Evolutionary conservation across 1,139 yeast species (phyloP), one percentile per base, ranked within the genome.

Genomic region (Hansenula sp.): DNA sequence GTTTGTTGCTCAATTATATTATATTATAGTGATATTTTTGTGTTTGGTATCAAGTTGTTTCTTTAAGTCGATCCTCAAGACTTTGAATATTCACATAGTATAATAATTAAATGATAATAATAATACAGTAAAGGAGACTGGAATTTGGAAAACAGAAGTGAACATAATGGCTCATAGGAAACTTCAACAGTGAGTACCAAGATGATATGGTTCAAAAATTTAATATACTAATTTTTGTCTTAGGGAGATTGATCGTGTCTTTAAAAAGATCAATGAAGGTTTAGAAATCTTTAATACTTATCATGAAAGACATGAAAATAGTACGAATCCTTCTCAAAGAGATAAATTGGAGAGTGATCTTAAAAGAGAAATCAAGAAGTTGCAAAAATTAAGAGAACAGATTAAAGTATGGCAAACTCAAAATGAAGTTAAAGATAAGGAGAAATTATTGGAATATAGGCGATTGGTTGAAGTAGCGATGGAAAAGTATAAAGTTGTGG

Each of bases 401-500:
- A 86, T 94, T 52, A 94, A 94, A 64, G 84, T 87, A 42, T 94
- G 98, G 98, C 69, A 90, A 59, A 79, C 94, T 36, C 94, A 94
- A 53, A 84, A 83, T 55, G 95, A 94, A 48, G 90, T 90, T 40
- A 90, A 94, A 62, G 94, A 92, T 57, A 95, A 89, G 66, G 84
- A 87, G 60, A 71, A 65, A 35, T 66, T 94, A 45, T 74, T 79
- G 48, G 97, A 90, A 46, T 86, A 89, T 55, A 73, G 98, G 41
- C 75, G 82, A 52, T 69, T 81, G 51, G 92, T 94, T 52, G 97
- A 94, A 62, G 78, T 76, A 58, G 96, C 94, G 42, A 92, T 92
- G 99, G 98, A 94, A 64, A 77, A 92, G 53, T 94, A 94, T 66
- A 94, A 94, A 62, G 92, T 90, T 39, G 86, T 90, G 51, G 99